These are phyloP conservation scores for Brasenia schreberi DNA, from an alignment of 164 flowering plant genomes.

Conservation along the genomic window DNA sequence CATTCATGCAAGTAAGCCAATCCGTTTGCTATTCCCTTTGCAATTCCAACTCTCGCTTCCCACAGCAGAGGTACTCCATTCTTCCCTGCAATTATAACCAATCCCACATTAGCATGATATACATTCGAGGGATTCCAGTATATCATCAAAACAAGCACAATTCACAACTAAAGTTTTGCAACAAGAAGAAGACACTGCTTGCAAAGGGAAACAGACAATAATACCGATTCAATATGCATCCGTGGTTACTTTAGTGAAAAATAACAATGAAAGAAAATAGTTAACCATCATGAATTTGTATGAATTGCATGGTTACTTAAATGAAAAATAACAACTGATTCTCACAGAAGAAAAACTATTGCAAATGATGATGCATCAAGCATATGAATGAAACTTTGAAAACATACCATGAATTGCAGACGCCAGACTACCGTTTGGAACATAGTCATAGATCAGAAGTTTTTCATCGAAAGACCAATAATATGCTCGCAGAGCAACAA, in stretches of 20 bases:
- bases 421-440: constrained; percentile 77
- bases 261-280: too few relatives aligned
- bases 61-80: constrained; percentile 42
- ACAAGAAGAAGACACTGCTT: too few relatives aligned
- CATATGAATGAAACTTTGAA: neutral
- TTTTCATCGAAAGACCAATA: constrained; percentile 97
- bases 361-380: neutral
- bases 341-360: neutral
- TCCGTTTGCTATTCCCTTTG: constrained; percentile 75
- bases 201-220: too few relatives aligned
- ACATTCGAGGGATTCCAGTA: too few relatives aligned
- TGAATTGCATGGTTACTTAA: neutral
- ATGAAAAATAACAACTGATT: neutral
- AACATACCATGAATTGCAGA: constrained; percentile 73
- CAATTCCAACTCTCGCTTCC: constrained; percentile 55
- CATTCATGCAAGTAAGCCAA: constrained; percentile 76
- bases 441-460: constrained; percentile 73
- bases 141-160: too few relatives aligned
- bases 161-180: too few relatives aligned
- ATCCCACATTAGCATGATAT: neutral
- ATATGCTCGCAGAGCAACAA: constrained; percentile 79
- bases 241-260: too few relatives aligned
- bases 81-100: constrained; percentile 37
- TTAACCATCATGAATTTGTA: neutral
- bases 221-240: too few relatives aligned